Percentiles rank a stretch among this genome's conserved stretches.
Evolutionary conservation across 2,329 filamentous ascomycete species (phyloP).

Genomic region (Scorias spongiosa): DNA sequence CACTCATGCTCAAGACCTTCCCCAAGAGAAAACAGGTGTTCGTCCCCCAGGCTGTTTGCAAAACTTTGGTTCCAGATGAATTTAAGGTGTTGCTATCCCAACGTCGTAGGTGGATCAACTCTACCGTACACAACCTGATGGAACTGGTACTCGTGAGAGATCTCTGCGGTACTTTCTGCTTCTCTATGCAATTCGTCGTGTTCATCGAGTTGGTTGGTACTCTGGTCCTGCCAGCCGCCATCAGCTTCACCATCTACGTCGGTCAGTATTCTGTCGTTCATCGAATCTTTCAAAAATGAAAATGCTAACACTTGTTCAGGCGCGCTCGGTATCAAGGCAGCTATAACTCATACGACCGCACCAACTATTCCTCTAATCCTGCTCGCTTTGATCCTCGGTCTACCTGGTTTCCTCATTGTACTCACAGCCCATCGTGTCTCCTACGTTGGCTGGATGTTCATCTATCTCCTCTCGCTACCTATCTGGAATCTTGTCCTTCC

Average conservation of each 20-base stretch:
- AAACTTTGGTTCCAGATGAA: conserved; percentile 85
- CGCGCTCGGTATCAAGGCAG: conserved; percentile 63
- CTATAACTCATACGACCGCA: conserved; percentile 39
- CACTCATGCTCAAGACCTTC: conserved; percentile 96
- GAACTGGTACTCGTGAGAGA: conserved; percentile 90
- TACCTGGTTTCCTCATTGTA: conserved; percentile 82
- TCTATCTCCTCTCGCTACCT: conserved; percentile 83
- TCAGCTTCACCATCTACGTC: conserved; percentile 93
- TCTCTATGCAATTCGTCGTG: conserved; percentile 98
- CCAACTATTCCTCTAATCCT: conserved; percentile 86
- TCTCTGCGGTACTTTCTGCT: conserved; percentile 96
- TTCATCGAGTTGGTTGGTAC: conserved; percentile 92
- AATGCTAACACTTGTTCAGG: conserved; percentile 35
- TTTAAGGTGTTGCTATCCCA: conserved; percentile 91
- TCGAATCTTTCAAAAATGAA: background rate
- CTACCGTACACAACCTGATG: conserved; percentile 96
- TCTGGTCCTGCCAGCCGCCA: conserved; percentile 85
- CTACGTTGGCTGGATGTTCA: conserved; percentile 92
- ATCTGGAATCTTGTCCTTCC: conserved; percentile 97
- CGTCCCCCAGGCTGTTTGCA: conserved; percentile 95
- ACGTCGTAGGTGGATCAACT: conserved; percentile 97
- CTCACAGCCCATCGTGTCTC: conserved; percentile 84
- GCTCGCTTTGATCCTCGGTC: conserved; percentile 76
- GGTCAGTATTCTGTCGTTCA: conserved; percentile 41
- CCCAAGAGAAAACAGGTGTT: conserved; percentile 98